These are phyloP conservation scores for Ballota nigra DNA, from an alignment of 257 asterid genomes.

Conservation along the genomic window DNA sequence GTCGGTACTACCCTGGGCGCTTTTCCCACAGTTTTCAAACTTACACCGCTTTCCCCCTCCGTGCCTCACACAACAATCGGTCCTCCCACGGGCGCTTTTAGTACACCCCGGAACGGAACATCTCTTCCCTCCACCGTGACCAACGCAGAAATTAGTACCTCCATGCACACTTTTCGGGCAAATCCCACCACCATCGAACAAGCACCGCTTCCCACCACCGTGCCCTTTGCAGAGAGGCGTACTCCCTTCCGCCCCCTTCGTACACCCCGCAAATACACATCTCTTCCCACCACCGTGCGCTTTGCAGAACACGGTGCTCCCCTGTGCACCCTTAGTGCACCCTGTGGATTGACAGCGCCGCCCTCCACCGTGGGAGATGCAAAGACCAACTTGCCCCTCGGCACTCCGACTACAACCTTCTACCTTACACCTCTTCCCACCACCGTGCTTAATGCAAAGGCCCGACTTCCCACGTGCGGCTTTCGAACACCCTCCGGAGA, in stretches of 20 bases:
- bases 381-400: conserved; percentile 82
- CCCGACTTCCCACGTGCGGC: conserved; percentile 95
- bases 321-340: conserved; percentile 81
- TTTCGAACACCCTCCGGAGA: conserved; percentile 58
- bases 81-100: conserved; percentile 90
- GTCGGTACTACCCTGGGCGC: conserved; percentile 95
- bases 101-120: conserved; percentile 73
- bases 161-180: conserved; percentile 96
- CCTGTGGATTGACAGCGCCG: conserved; percentile 62
- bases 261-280: conserved; percentile 81
- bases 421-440: conserved; percentile 84
- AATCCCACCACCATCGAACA: conserved; percentile 86
- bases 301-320: conserved; percentile 79
- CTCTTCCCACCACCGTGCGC: conserved; percentile 96
- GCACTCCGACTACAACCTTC: conserved; percentile 89
- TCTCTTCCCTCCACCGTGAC: conserved; percentile 95
- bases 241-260: conserved; percentile 91
- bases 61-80: conserved; percentile 80
- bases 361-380: conserved; percentile 96
- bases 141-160: conserved; percentile 84
- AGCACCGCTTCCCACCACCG: conserved; percentile 94
- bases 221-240: conserved; percentile 93
- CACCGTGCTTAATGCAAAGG: conserved; percentile 89
- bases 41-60: conserved; percentile 93
- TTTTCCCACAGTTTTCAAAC: conserved; percentile 78